Conservation (phyloP, 495 filamentous ascomycete species). For the Lichina pygmaea region DNA sequence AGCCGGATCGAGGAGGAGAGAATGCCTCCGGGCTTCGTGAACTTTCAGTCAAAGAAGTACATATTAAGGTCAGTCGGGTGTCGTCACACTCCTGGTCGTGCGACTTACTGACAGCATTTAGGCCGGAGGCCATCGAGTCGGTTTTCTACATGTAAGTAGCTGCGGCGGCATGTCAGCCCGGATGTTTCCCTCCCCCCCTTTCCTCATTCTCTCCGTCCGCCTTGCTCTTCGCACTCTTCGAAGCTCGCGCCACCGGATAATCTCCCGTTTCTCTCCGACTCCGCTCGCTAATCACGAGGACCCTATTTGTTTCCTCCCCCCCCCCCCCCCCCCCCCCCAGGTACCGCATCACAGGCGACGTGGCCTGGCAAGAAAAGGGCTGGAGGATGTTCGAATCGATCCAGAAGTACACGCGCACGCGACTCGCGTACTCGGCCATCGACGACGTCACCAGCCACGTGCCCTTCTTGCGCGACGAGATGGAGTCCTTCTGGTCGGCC, state of each 20-base stretch:
- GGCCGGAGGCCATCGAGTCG: constrained; percentile 82
- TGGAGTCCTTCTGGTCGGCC: constrained; percentile 38
- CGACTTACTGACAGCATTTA: constrained; percentile 9
- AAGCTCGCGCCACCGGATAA: no score
- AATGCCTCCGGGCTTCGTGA: constrained; percentile 37
- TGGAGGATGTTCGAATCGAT: constrained; percentile 79
- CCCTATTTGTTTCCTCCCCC: not conserved
- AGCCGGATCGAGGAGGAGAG: constrained; percentile 28
- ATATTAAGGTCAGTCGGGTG: constrained; percentile 37
- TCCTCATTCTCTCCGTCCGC: no score
- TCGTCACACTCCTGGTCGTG: not conserved
- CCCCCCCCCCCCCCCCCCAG: not conserved
- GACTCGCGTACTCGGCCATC: constrained; percentile 45
- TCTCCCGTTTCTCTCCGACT: no score
- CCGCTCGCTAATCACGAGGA: no score
- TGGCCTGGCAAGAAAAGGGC: constrained; percentile 55
- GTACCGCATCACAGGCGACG: constrained; percentile 58
- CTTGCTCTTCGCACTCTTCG: no score
- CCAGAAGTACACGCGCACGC: constrained; percentile 32
- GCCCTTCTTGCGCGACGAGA: constrained; percentile 9
- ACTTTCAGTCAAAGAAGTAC: constrained; percentile 33
- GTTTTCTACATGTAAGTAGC: constrained; percentile 61
- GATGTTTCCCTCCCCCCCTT: not conserved
- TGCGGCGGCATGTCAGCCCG: not conserved
- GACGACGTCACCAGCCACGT: constrained; percentile 33